Evolutionary conservation across 352 stramenopile genomes (phyloP), one percentile per base, ranked within the genome.

Genomic region (Phytophthora uliginosa): DNA sequence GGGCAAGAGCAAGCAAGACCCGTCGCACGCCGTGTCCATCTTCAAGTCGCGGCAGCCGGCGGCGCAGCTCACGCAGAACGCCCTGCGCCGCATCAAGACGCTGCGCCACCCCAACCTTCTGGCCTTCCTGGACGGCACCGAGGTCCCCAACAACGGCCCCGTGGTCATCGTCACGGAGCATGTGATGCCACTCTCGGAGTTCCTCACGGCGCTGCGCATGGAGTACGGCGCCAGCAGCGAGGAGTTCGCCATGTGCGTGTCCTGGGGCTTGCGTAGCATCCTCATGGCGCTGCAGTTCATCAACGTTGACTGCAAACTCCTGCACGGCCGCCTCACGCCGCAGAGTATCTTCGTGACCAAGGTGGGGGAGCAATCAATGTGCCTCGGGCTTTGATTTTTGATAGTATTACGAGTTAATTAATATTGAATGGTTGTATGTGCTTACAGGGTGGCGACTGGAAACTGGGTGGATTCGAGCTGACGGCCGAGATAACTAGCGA

Each of bases 81-180:
- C 97, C 45, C 92, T 99, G 69, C 84, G 90, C 28, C 84, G 95
- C 40, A 95, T 96, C 55, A 98, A 98, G 77, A 98, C 95, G 50
- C 79, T 99, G 50, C 90, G 97, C 18, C 97, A 99, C 74, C 97
- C 97, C 5, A 95, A 98, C 72, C 95, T 99, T 56, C 74, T 99
- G 22, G 78, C 92, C 55, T 98, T 92, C 34, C 70, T 98, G 51
- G 90, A 97, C 58, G 89, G 89, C 50, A 82, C 73, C 4, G 90
- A 97, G 66, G 79, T 94, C 66, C 63, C 81, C 63, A 87, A 90
- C 83, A 84, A 89, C 62, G 95, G 95, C 10, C 93, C 95, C 62
- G 79, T 99, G 7, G 86, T 98, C 34, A 92, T 99, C 72, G 90
- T 99, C 9, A 99, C 97, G 3, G 97, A 99, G 84, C 81, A 88